Evolutionary conservation across 495 filamentous ascomycete species (phyloP), one percentile per base, ranked within the genome.

Genomic region (Xylaria castorea): DNA sequence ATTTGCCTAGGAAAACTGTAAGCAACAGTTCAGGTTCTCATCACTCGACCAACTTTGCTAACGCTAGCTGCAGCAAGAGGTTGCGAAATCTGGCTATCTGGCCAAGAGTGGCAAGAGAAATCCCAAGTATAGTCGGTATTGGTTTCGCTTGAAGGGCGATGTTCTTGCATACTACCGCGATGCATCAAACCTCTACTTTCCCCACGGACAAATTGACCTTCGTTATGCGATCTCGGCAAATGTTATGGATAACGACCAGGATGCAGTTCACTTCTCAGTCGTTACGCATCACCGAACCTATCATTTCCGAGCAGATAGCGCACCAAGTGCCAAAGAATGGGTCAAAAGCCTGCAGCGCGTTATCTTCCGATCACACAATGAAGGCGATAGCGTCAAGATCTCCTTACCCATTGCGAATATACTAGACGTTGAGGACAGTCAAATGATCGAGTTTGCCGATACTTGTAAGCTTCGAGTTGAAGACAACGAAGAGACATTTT

Each of bases 321-420:
- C 89, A 22, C 83, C 91, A 42, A 97, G 92, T 81, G 96, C 96
- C 7, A 97, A 94, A 78, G 97, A 98, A 85, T 99, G 96, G 96
- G 95, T 98, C 51, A 97, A 96, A 80, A 88, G 93, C 50, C 84
- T 99, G 30, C 96, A 97, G 74, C 92, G 95, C 68, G 94, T 97
- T 70, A 98, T 99, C 55, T 98, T 98, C 76, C 88, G 95, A 64
- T 94, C 94, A 0, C 94, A 95, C 81, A 99, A 99, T 76, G 97
- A 97, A 64, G 95, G 96, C 9, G 95, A 98, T 76, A 97, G 95
- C 77, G 93, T 99, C 78, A 99, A 99, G 83, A 95, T 99, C 25
- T 95, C 92, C 3, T 85, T 98, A 22, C 95, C 95, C 8, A 91
- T 97, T 25, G 89, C 91, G 58, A 97, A 95, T 75, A 87, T 98